Conservation (phyloP, 306 rosid species). For the Abrus pulchellus region DNA sequence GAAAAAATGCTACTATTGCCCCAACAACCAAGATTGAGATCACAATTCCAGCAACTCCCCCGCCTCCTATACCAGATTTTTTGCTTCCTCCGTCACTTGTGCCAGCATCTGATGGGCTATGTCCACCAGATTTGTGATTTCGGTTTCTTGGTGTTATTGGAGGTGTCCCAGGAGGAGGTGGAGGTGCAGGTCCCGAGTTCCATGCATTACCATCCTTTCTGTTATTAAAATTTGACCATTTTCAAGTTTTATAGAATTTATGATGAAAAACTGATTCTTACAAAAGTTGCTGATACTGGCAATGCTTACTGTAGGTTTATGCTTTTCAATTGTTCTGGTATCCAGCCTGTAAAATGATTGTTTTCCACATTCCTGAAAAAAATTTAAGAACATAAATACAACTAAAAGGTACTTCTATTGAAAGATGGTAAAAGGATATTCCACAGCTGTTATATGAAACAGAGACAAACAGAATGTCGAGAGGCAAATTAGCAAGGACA, state of each 20-base stretch:
- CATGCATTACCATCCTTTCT: constrained; percentile 83
- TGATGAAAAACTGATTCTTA: constrained; percentile 2
- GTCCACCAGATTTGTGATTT: constrained; percentile 65
- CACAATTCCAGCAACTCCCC: constrained; percentile 92
- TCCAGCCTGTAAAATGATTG: constrained; percentile 90
- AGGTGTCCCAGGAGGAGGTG: constrained; percentile 97
- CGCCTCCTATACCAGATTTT: constrained; percentile 92
- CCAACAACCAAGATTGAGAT: constrained; percentile 82
- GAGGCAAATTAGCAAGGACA: constrained; percentile 88
- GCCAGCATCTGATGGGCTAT: constrained; percentile 56
- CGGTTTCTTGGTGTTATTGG: constrained; percentile 58
- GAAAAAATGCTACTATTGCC: constrained; percentile 77
- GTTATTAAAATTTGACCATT: constrained; percentile 51
- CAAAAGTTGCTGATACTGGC: constrained; percentile 27
- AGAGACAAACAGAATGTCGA: constrained; percentile 70
- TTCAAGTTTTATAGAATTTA: constrained; percentile 43
- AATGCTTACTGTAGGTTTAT: constrained; percentile 81
- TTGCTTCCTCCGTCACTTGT: constrained; percentile 63
- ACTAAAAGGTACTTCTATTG: constrained; percentile 19
- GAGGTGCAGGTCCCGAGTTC: constrained; percentile 96
- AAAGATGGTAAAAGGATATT: constrained; percentile 29
- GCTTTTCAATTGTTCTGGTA: constrained; percentile 77
- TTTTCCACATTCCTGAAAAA: constrained; percentile 81
- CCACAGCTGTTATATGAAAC: constrained; percentile 40
- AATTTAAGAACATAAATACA: constrained; percentile 36